phyloP scores from a whole-genome alignment of 1,284 basidiomycete genomes.

The Trichosporon sp. region DNA sequence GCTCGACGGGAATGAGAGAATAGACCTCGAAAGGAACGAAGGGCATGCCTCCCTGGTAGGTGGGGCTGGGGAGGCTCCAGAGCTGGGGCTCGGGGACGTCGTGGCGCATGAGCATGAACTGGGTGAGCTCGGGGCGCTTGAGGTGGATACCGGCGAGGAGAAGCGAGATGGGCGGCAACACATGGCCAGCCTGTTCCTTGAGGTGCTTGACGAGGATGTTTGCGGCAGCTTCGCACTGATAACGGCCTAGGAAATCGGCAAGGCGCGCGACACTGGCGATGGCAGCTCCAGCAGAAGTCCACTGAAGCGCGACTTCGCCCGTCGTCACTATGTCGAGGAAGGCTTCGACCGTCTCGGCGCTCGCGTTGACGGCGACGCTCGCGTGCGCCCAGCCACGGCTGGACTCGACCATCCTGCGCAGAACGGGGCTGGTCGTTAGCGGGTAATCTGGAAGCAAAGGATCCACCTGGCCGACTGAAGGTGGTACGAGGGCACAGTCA shows the following conservation, averaged over 20 bases:
- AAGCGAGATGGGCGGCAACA: not conserved
- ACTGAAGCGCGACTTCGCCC: not conserved
- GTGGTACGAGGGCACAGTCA: not conserved
- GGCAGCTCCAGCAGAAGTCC: not conserved
- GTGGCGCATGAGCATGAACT: not conserved
- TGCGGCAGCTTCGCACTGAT: not conserved
- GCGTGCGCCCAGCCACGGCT: not conserved
- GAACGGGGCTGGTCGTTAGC: not conserved
- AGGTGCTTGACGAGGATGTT: slow-evolving; percentile 9
- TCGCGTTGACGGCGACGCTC: not conserved
- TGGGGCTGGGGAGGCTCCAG: not conserved
- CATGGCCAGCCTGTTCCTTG: not conserved
- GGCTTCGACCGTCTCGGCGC: not conserved
- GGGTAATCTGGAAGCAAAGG: not conserved
- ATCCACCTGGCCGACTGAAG: not conserved
- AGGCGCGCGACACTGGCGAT: not conserved
- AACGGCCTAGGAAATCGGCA: not conserved
- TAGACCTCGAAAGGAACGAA: not conserved
- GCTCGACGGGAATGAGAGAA: not conserved
- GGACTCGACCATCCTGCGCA: not conserved
- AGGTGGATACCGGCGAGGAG: slow-evolving; percentile 49
- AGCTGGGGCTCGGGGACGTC: slow-evolving; percentile 3
- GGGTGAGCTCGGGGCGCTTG: not conserved
- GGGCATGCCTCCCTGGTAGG: not conserved
- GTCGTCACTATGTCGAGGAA: not conserved